Evolutionary conservation across 2,329 filamentous ascomycete genomes (phyloP).

Genomic region (Macrophomina tecta): DNA sequence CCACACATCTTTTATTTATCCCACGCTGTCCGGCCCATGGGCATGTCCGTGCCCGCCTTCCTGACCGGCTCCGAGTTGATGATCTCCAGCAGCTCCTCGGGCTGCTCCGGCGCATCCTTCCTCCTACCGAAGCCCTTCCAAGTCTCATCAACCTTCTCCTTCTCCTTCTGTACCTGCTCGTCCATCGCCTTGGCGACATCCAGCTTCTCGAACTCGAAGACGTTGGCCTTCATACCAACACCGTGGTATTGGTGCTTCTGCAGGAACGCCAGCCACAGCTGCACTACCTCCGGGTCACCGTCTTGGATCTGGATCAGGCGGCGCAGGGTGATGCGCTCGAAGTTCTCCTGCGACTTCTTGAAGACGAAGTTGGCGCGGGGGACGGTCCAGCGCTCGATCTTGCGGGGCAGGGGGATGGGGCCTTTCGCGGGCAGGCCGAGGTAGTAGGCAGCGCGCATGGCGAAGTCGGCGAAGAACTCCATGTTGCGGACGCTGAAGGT

Average conservation of each 20-base stretch:
- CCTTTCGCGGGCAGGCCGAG: constrained; percentile 84
- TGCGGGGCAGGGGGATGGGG: constrained; percentile 82
- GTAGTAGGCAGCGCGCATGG: constrained; percentile 92
- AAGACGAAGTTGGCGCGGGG: constrained; percentile 87
- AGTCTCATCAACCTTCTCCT: constrained; percentile 36
- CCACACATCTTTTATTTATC: background rate
- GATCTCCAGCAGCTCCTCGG: constrained; percentile 30
- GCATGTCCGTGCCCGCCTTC: constrained; percentile 24
- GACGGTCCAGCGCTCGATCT: constrained; percentile 93
- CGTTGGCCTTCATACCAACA: constrained; percentile 98
- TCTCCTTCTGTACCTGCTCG: constrained; percentile 39
- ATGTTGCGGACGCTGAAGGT: constrained; percentile 90
- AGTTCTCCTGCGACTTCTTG: constrained; percentile 98
- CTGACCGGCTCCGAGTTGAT: constrained; percentile 34
- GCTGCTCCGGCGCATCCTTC: constrained; percentile 30
- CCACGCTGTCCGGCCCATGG: constrained; percentile 7
- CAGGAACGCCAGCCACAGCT: constrained; percentile 90
- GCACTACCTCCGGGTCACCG: constrained; percentile 84
- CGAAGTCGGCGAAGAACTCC: constrained; percentile 94
- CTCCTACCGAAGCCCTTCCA: constrained; percentile 37
- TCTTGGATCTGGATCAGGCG: constrained; percentile 92
- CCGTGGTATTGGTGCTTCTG: constrained; percentile 92
- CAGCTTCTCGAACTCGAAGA: constrained; percentile 83
- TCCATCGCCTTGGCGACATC: constrained; percentile 40
- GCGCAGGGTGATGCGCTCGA: constrained; percentile 86